Evolutionary conservation across 352 stramenopile species (phyloP), one percentile per base, ranked within the genome.

Genomic region (Globisporangium polare): DNA sequence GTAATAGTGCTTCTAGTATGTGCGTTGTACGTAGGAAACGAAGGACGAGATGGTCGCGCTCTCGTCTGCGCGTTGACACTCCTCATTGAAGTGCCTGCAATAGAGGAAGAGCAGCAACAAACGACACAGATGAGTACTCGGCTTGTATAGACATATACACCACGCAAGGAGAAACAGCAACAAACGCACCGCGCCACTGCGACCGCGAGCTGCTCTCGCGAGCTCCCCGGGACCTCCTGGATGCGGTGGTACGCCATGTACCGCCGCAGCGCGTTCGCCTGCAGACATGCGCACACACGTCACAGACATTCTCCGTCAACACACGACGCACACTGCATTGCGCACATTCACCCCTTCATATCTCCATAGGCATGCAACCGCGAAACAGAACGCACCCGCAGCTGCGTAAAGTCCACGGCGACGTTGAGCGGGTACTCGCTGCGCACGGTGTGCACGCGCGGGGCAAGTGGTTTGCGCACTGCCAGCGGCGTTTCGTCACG

Each of bases 241-340:
- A 92, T 72, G 10, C 69, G 66, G 52, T 92, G 74, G 57, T 76
- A 88, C 37, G 73, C 73, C 78, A 92, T 74, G 63, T 92, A 92
- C 46, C 75, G 73, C 49, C 76, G 76, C 72, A 92, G 67, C 46
- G 82, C 77, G 22, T 84, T 81, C 46, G 74, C 59, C 76, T 87
- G 27, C 17, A 65, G 42, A 27, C 58, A 20, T 8, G 54, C 57
- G 58, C 72, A 47, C 33, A 29, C 33, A 26, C 12, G 27, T 17
- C 29, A 53, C 29, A 49, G n/a, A 20, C 43, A 49, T 39, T 33
- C 33, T 39, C 17, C 17, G 18, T 53, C 41, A 50, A 50, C 49
- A 65, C 17, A 12, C 26, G 27, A 45, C 6, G n/a, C 29, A 41
- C 31, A 29, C 5, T 20, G n/a, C 18, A 31, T n/a, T n/a, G n/a